phyloP scores from a whole-genome alignment of 768 basidiomycete genomes.

The Mycena alexandri region DNA sequence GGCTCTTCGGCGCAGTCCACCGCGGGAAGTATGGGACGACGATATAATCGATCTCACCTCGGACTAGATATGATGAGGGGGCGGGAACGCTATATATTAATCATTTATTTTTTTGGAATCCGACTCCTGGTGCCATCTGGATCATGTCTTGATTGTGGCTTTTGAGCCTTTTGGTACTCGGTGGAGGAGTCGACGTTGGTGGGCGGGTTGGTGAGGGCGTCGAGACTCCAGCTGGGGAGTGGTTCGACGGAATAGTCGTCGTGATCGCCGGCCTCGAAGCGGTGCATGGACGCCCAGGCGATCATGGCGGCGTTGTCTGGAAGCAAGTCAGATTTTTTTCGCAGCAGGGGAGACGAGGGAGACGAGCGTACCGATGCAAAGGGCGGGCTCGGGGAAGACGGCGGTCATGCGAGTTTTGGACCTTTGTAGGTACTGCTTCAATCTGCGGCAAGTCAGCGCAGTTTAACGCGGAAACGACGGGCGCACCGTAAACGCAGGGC shows the following conservation, averaged over 20 bases:
- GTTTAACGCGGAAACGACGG: neutral
- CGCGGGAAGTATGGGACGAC: neutral
- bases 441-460: conserved; percentile 37
- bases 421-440: conserved; percentile 43
- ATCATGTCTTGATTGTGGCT: neutral
- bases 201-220: conserved; percentile 53
- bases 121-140: too few species aligned
- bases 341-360: neutral
- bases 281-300: conserved; percentile 89
- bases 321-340: too few species aligned
- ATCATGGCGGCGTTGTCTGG: conserved; percentile 98
- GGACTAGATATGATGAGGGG: conserved; percentile 3
- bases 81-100: neutral
- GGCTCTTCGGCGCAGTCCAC: conserved; percentile 7
- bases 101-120: neutral
- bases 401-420: conserved; percentile 53
- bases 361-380: conserved; percentile 79
- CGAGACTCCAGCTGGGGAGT: conserved; percentile 84
- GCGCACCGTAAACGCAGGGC: conserved; percentile 75
- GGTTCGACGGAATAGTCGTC: conserved; percentile 74
- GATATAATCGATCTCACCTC: conserved; percentile 30
- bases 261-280: conserved; percentile 73
- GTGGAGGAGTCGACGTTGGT: neutral
- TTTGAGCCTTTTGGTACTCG: neutral
- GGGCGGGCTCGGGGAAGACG: conserved; percentile 78